Conservation (phyloP, 345 rosid genomes). For the Excoecaria cochinchinensis region DNA sequence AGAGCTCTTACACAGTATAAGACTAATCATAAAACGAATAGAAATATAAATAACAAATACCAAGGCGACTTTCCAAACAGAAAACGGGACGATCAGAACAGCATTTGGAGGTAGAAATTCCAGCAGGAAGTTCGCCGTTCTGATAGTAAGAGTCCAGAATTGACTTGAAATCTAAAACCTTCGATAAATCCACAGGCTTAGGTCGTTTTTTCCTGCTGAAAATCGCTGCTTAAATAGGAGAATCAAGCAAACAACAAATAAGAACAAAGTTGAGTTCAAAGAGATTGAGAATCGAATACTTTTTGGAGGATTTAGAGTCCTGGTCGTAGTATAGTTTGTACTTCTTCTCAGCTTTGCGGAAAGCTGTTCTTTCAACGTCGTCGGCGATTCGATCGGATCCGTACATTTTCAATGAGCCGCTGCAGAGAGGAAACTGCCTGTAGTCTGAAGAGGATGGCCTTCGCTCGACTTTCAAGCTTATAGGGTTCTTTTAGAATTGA, state of each 20-base stretch:
- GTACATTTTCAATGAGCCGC: conserved; percentile 46
- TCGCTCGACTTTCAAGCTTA: background rate
- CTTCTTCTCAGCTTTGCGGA: conserved; percentile 85
- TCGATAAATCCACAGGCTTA: conserved; percentile 71
- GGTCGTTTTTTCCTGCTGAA: conserved; percentile 70
- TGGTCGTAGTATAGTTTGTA: conserved; percentile 80
- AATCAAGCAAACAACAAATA: background rate
- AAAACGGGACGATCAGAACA: conserved; percentile 46
- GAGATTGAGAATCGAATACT: conserved; percentile 31
- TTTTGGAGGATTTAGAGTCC: conserved; percentile 54
- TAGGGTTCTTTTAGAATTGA: background rate
- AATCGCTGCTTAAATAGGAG: background rate
- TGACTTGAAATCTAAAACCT: conserved; percentile 60
- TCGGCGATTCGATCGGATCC: conserved; percentile 50
- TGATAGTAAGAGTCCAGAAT: conserved; percentile 42
- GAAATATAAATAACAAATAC: conserved; percentile 27
- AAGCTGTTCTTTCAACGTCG: conserved; percentile 65
- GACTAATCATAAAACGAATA: background rate
- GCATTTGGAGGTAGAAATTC: conserved; percentile 34
- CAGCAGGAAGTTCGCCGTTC: conserved; percentile 49
- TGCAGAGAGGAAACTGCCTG: no score
- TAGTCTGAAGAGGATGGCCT: background rate
- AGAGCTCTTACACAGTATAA: background rate
- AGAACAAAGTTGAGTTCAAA: background rate
- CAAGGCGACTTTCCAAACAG: conserved; percentile 66